phyloP scores from a whole-genome alignment of 2,329 filamentous ascomycete species.

The Cercospora zeina region DNA sequence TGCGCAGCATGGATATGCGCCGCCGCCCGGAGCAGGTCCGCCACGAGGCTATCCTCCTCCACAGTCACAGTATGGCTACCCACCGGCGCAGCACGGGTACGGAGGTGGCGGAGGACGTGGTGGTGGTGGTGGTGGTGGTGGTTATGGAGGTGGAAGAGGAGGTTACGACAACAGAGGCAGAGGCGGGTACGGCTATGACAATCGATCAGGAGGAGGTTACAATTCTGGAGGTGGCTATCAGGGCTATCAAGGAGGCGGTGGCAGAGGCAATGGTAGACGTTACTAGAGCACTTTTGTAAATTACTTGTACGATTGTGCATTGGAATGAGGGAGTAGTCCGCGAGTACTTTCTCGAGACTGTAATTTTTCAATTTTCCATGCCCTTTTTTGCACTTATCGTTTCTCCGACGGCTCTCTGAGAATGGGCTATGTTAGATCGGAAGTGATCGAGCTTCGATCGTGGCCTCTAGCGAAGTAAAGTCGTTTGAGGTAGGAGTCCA shows the following conservation, averaged over 20 bases:
- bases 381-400: too few relatives aligned
- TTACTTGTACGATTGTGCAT: neutral
- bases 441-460: too few relatives aligned
- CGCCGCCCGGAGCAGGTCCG: conserved; percentile 26
- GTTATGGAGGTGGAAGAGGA: conserved; percentile 27
- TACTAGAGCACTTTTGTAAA: conserved; percentile 10
- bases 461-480: too few relatives aligned
- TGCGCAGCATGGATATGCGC: conserved; percentile 38
- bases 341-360: neutral
- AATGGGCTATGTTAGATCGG: too few relatives aligned
- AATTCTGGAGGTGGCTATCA: conserved; percentile 20
- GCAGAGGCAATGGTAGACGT: conserved; percentile 19
- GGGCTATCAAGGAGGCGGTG: conserved; percentile 13
- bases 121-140: conserved; percentile 28
- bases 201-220: conserved; percentile 10
- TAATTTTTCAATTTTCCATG: neutral
- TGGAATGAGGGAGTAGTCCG: neutral
- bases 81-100: conserved; percentile 32
- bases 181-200: conserved; percentile 29
- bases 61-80: conserved; percentile 30
- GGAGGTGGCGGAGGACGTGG: conserved; percentile 17
- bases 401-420: too few relatives aligned
- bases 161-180: conserved; percentile 33
- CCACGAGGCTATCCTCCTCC: conserved; percentile 22
- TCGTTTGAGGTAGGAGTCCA: too few relatives aligned